phyloP scores from a whole-genome alignment of 129 eudicot species.

The Tanacetum coccineum region DNA sequence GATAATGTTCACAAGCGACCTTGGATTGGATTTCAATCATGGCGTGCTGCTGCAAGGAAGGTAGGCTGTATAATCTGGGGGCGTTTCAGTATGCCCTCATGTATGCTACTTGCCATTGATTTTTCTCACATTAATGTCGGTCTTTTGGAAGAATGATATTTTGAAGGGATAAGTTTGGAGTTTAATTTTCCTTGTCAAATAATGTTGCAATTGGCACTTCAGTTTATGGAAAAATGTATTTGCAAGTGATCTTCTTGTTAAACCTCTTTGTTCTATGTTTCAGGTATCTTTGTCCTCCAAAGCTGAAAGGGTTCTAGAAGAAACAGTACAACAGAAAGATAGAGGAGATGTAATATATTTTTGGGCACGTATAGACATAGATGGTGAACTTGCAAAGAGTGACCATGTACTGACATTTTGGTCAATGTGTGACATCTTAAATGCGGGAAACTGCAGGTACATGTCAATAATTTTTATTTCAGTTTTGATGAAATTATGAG shows the following conservation, averaged over 20 bases:
- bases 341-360: constrained; percentile 84
- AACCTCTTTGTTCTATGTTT: constrained; percentile 16
- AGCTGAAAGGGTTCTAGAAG: constrained; percentile 82
- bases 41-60: constrained; percentile 95
- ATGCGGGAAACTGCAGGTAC: constrained; percentile 94
- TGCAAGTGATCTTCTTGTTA: constrained; percentile 9
- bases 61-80: constrained; percentile 33
- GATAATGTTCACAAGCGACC: constrained; percentile 89
- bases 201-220: background rate
- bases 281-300: constrained; percentile 75
- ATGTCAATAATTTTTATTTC: no score
- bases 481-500: no score
- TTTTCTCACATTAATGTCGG: background rate
- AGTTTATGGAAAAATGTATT: constrained; percentile 8
- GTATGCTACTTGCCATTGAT: constrained; percentile 4
- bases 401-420: constrained; percentile 64
- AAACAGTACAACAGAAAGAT: constrained; percentile 44
- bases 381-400: constrained; percentile 49
- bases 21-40: constrained; percentile 98
- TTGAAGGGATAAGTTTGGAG: background rate
- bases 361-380: constrained; percentile 70
- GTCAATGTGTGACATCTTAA: constrained; percentile 91
- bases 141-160: constrained; percentile 6
- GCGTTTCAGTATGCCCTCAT: constrained; percentile 4
- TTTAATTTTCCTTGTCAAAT: constrained; percentile 12